phyloP scores from a whole-genome alignment of 306 rosid genomes.

The Lithocarpus polystachyus region DNA sequence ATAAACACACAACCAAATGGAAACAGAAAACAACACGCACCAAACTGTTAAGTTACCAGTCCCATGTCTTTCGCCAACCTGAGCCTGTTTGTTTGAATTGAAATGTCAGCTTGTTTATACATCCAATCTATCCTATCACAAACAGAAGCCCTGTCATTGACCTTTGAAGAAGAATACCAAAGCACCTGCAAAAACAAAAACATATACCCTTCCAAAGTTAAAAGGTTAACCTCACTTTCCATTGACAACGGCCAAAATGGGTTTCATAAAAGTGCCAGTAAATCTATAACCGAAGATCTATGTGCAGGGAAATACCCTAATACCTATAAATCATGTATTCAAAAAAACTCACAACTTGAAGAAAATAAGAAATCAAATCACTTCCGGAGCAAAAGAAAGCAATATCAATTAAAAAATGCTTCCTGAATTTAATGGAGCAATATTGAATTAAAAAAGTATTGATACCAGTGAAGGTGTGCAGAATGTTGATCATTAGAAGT shows the following conservation, averaged over 20 bases:
- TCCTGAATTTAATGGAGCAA: conserved; percentile 21
- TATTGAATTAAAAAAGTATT: conserved; percentile 8
- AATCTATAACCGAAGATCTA: not conserved
- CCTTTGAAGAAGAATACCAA: too few relatives aligned
- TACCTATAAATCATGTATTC: not conserved
- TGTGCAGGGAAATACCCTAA: not conserved
- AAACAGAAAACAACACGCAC: conserved; percentile 18
- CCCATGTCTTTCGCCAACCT: conserved; percentile 98
- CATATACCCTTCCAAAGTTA: conserved; percentile 10
- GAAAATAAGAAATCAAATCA: not conserved
- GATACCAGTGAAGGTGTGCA: conserved; percentile 89
- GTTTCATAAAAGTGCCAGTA: not conserved
- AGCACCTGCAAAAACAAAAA: too few relatives aligned
- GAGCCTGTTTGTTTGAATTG: conserved; percentile 81
- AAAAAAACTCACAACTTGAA: not conserved
- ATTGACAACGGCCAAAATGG: not conserved
- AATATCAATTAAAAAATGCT: conserved; percentile 1
- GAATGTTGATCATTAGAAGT: conserved; percentile 84
- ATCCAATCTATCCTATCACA: too few relatives aligned
- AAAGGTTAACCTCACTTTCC: not conserved
- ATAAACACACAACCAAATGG: conserved; percentile 23
- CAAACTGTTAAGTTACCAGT: conserved; percentile 50
- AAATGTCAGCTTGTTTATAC: conserved; percentile 76
- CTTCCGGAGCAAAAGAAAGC: not conserved
- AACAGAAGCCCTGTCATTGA: too few relatives aligned